Percentiles rank a stretch among this genome's conserved stretches.
phyloP scores from a whole-genome alignment of 306 rosid genomes.

The Gleditsia sinensis region DNA sequence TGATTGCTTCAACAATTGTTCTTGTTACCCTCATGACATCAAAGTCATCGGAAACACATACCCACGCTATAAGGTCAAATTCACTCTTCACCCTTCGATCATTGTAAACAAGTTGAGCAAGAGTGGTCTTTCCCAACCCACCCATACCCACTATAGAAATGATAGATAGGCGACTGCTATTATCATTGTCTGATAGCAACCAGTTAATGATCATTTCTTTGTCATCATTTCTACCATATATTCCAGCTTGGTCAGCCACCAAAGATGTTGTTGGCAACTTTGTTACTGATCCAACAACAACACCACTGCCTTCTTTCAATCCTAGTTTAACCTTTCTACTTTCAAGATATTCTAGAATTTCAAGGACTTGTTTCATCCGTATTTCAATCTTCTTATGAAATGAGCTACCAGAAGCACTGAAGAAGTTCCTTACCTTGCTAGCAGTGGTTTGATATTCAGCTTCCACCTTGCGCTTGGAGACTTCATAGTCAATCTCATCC shows the following conservation, averaged over 20 bases:
- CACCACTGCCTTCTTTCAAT: conserved; percentile 30
- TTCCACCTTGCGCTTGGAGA: not conserved
- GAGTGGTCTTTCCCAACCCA: conserved; percentile 55
- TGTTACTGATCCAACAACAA: conserved; percentile 5
- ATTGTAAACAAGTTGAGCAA: conserved; percentile 46
- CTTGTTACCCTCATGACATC: conserved; percentile 46
- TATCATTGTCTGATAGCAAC: conserved; percentile 21
- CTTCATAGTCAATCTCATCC: conserved; percentile 35
- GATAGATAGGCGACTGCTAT: not conserved
- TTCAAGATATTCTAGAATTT: conserved; percentile 44
- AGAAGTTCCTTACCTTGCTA: conserved; percentile 48
- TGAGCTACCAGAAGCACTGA: conserved; percentile 37
- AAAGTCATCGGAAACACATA: conserved; percentile 39
- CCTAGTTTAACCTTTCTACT: conserved; percentile 47
- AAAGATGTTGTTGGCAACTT: conserved; percentile 49
- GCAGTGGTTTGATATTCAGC: not conserved
- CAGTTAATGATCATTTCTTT: conserved; percentile 35
- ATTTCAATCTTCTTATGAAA: conserved; percentile 38
- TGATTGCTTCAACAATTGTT: conserved; percentile 40
- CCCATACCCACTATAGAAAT: conserved; percentile 48
- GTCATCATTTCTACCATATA: conserved; percentile 46
- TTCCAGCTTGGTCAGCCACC: conserved; percentile 48
- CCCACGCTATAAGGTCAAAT: conserved; percentile 35
- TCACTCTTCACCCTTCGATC: conserved; percentile 21
- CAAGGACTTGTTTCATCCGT: conserved; percentile 33